These are phyloP conservation scores for Metrosideros polymorpha DNA, from an alignment of 441 rosid species.

Conservation along the genomic window DNA sequence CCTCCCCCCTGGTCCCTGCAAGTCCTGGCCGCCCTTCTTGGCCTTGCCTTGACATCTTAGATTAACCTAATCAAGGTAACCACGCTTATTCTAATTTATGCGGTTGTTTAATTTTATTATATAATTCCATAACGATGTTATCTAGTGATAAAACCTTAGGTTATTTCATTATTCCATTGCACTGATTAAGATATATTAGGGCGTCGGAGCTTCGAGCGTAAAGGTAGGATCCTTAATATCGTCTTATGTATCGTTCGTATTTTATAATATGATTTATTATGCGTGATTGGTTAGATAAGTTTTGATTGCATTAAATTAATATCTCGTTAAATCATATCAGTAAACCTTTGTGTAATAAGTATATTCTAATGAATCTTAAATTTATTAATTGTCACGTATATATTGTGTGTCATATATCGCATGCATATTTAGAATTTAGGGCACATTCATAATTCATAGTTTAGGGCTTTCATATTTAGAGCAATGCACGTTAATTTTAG, in stretches of 20 bases:
- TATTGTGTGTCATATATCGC: background rate
- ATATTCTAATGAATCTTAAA: background rate
- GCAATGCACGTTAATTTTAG: background rate
- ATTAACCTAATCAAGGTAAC: background rate
- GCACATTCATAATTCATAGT: background rate
- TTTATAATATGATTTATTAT: no score
- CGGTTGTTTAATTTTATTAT: background rate
- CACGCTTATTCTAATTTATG: background rate
- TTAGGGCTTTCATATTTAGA: background rate
- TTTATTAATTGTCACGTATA: no score
- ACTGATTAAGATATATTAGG: background rate
- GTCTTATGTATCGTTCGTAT: background rate
- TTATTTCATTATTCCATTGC: background rate
- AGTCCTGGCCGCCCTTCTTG: background rate
- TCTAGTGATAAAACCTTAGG: background rate
- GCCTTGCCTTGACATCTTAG: background rate
- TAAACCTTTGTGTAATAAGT: background rate
- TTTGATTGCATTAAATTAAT: background rate
- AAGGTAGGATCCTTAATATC: background rate
- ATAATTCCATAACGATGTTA: background rate
- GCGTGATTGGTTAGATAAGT: background rate
- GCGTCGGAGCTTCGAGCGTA: background rate
- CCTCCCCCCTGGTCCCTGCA: background rate
- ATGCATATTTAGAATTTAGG: background rate
- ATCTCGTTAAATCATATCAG: background rate